These are phyloP conservation scores for Copromyces sp. DNA, from an alignment of 495 filamentous ascomycete species.

Conservation along the genomic window DNA sequence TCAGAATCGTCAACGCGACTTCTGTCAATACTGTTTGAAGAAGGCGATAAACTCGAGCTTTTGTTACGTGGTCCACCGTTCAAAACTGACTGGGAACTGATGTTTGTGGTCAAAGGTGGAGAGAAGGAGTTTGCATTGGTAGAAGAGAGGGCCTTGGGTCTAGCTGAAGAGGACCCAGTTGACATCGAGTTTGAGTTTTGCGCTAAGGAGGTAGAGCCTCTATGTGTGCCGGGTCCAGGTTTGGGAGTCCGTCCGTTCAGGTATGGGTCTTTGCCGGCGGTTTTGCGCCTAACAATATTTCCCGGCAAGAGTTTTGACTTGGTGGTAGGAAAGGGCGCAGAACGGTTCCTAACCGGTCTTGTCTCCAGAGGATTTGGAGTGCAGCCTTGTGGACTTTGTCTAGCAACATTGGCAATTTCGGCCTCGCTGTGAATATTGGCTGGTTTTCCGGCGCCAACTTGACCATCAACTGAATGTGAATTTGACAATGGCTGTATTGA, in stretches of 20 bases:
- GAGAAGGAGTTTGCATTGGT: background rate
- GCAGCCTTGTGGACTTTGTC: background rate
- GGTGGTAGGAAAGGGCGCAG: background rate
- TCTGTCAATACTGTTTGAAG: background rate
- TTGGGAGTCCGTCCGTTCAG: slow-evolving; percentile 1
- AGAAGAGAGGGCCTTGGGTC: background rate
- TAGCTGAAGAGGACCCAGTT: background rate
- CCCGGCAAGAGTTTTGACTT: background rate
- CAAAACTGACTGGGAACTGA: background rate
- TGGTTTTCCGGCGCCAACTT: background rate
- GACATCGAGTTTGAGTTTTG: background rate
- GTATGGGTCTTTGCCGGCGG: background rate
- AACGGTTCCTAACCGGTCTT: background rate
- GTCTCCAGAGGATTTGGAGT: background rate
- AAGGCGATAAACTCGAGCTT: slow-evolving; percentile 5
- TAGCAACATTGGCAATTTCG: background rate
- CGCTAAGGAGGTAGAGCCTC: background rate
- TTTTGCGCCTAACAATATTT: background rate
- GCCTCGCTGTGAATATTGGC: background rate
- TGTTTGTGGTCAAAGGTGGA: background rate
- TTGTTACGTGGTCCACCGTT: slow-evolving; percentile 11
- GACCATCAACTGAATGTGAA: background rate
- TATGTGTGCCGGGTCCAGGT: slow-evolving; percentile 2
- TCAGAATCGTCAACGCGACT: background rate
- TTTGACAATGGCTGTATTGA: background rate